A percentile compares a stretch with the other conserved stretches of the same genome.
These are phyloP conservation scores for Bassia scoparia DNA, from an alignment of 148 eudicot species.

Conservation along the genomic window DNA sequence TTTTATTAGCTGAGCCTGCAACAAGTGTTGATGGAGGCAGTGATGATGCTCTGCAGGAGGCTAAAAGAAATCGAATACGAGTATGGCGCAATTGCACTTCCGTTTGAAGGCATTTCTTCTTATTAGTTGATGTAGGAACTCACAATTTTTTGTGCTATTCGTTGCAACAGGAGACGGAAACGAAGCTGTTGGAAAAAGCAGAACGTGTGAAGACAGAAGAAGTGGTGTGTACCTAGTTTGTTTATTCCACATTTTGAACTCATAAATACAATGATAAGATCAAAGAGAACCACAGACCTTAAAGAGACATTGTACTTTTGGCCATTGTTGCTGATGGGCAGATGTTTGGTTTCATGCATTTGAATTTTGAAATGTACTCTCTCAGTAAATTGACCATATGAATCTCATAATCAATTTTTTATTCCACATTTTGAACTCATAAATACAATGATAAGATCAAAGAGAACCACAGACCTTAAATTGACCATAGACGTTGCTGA, in stretches of 20 bases:
- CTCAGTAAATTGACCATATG: not conserved
- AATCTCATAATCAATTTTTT: not conserved
- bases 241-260: too few relatives aligned
- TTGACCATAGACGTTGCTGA: not conserved
- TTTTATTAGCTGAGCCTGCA: conserved; percentile 85
- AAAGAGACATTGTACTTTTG: too few relatives aligned
- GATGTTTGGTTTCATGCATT: not conserved
- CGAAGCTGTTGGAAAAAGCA: conserved; percentile 79
- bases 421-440: not conserved
- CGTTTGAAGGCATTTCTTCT: not conserved
- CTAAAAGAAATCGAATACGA: conserved; percentile 72
- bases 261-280: not conserved
- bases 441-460: not conserved
- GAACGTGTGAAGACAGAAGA: conserved; percentile 53
- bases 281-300: not conserved
- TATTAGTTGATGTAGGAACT: not conserved
- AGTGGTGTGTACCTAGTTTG: conserved; percentile 52
- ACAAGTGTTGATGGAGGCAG: conserved; percentile 85
- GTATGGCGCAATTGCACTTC: conserved; percentile 34
- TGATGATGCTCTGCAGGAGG: conserved; percentile 84
- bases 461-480: conserved; percentile 3
- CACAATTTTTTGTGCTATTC: conserved; percentile 1
- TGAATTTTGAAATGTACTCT: not conserved
- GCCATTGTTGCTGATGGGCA: not conserved
- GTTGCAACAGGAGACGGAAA: conserved; percentile 72